Conservation (phyloP, 352 stramenopile genomes). For the Pilasporangium apinafurcum region DNA sequence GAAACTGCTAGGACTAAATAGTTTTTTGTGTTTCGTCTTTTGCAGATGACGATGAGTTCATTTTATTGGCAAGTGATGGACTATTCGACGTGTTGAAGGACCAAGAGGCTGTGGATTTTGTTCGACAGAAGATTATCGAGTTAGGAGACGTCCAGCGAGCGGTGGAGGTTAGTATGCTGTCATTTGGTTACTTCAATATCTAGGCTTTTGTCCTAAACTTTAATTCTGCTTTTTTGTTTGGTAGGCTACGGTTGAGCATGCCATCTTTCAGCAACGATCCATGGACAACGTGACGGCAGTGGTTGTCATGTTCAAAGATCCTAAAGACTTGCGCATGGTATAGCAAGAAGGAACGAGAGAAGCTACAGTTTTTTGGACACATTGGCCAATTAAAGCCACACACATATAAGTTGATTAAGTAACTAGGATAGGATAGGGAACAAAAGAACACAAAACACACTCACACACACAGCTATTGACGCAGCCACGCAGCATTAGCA, state of each 20-base stretch:
- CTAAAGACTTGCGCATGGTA: slow-evolving; percentile 24
- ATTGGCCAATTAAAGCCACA: too few species aligned
- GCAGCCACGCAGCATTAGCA: too few species aligned
- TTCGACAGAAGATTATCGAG: slow-evolving; percentile 63
- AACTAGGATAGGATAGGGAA: too few species aligned
- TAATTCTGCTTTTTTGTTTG: background rate
- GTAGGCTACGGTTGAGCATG: slow-evolving; percentile 69
- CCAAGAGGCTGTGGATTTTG: slow-evolving; percentile 74
- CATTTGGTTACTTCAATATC: background rate
- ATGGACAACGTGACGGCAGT: slow-evolving; percentile 84
- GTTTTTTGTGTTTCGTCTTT: background rate
- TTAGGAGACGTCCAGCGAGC: slow-evolving; percentile 70
- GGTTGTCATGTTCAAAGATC: slow-evolving; percentile 79
- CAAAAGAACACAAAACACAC: too few species aligned
- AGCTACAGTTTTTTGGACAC: background rate
- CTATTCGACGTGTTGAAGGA: slow-evolving; percentile 83
- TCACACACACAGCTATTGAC: too few species aligned
- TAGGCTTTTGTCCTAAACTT: background rate
- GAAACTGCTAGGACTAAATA: background rate
- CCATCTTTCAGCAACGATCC: slow-evolving; percentile 79
- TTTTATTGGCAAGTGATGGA: slow-evolving; percentile 74
- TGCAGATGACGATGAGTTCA: slow-evolving; percentile 69
- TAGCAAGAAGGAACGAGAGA: background rate
- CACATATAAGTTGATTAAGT: too few species aligned
- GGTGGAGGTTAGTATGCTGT: slow-evolving; percentile 43